A percentile compares a stretch with the other conserved stretches of the same genome.
These are phyloP conservation scores for Alternaria arbusti DNA, from an alignment of 2,329 filamentous ascomycete genomes.

Conservation along the genomic window DNA sequence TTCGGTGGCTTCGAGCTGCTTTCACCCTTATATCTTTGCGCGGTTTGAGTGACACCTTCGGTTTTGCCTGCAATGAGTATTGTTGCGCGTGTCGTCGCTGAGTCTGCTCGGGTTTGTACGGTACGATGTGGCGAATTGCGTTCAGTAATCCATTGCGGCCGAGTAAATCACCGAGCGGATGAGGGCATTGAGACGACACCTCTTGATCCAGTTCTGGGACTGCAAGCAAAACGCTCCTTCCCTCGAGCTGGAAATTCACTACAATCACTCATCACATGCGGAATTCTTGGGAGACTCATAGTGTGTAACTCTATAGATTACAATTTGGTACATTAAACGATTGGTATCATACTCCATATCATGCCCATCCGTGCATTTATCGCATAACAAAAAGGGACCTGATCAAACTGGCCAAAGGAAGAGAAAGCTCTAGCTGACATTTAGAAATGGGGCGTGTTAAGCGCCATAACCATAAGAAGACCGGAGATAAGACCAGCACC, in stretches of 20 bases:
- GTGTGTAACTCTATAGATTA: neutral
- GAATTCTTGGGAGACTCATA: neutral
- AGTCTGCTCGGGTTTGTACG: neutral
- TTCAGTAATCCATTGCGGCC: neutral
- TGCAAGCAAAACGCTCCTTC: neutral
- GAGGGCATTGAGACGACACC: neutral
- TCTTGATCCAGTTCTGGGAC: neutral
- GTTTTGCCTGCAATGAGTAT: neutral
- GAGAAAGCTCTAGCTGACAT: neutral
- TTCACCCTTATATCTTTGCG: neutral
- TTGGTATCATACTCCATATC: conserved; percentile 2
- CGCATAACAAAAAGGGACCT: neutral
- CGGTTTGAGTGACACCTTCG: neutral
- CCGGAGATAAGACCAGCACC: conserved; percentile 50
- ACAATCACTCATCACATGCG: neutral
- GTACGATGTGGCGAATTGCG: neutral
- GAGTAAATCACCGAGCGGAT: neutral
- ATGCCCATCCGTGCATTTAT: neutral
- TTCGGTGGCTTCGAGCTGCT: neutral
- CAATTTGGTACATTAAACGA: neutral
- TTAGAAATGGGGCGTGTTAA: conserved; percentile 52
- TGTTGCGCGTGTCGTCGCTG: neutral
- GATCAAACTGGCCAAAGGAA: neutral
- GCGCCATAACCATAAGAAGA: conserved; percentile 49
- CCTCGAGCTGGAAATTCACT: neutral